phyloP scores from a whole-genome alignment of 176 grass and related monocot genomes.

The Tuctoria greenei region DNA sequence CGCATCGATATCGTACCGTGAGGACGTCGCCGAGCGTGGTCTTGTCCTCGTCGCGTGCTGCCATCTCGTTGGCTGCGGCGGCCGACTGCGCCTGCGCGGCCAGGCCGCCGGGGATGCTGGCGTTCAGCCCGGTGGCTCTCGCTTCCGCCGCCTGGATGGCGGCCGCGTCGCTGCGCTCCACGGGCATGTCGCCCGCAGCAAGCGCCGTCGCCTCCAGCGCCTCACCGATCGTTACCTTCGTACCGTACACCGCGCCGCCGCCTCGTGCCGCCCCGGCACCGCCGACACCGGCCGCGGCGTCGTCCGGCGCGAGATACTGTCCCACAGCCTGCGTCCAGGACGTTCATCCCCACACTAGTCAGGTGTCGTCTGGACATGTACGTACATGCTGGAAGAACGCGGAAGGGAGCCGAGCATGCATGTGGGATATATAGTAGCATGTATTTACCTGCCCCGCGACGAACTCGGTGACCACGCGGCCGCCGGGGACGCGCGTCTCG shows the following conservation, averaged over 20 bases:
- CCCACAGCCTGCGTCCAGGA: constrained; percentile 30
- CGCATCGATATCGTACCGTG: constrained; percentile 22
- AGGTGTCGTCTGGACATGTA: too few relatives aligned
- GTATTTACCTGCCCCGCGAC: constrained; percentile 52
- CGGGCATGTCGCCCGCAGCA: constrained; percentile 31
- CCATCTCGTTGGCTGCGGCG: constrained; percentile 39
- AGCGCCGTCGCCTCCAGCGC: constrained; percentile 57
- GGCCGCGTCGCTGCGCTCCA: constrained; percentile 72
- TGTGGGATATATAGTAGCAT: too few relatives aligned
- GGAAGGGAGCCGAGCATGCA: too few relatives aligned
- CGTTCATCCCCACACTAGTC: not conserved
- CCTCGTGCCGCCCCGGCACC: not conserved
- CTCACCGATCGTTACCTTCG: constrained; percentile 68
- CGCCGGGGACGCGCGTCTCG: constrained; percentile 48
- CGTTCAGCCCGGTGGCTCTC: constrained; percentile 43
- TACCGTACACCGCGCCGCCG: not conserved
- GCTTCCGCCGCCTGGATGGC: constrained; percentile 69
- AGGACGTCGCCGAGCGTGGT: constrained; percentile 66
- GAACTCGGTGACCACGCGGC: constrained; percentile 67
- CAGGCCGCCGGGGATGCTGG: constrained; percentile 36
- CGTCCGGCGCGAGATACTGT: constrained; percentile 29
- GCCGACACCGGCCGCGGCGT: not conserved
- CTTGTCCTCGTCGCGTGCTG: constrained; percentile 44
- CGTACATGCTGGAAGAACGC: too few relatives aligned
- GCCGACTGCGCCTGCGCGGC: constrained; percentile 51